phyloP scores from a whole-genome alignment of 1,139 yeast genomes.

The Candida sanyaensis region DNA sequence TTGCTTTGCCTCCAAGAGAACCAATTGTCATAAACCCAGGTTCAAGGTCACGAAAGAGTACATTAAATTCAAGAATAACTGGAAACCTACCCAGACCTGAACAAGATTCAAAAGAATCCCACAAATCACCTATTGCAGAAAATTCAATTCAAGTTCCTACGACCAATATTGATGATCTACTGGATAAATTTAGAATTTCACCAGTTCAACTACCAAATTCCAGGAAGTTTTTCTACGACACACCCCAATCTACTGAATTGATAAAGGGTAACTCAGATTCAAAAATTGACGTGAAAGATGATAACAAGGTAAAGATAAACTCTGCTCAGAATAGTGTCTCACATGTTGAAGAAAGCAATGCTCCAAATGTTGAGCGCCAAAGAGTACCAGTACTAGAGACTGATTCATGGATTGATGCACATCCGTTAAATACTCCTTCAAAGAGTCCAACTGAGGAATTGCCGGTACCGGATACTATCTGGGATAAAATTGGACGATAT shows the following conservation, averaged over 20 bases:
- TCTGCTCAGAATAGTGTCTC: too few species aligned
- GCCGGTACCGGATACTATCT: slow-evolving; percentile 3
- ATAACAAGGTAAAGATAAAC: neutral
- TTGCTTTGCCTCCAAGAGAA: slow-evolving; percentile 42
- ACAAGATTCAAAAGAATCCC: neutral
- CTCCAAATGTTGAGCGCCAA: too few species aligned
- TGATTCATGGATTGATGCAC: neutral
- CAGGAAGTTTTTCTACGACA: neutral
- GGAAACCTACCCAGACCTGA: neutral
- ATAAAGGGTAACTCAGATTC: neutral
- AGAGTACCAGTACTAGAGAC: neutral
- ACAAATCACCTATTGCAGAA: neutral
- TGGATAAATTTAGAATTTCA: slow-evolving; percentile 11
- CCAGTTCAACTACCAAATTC: slow-evolving; percentile 14
- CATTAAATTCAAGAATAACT: slow-evolving; percentile 8
- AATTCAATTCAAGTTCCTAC: neutral
- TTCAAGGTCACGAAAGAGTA: slow-evolving; percentile 9
- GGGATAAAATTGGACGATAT: slow-evolving; percentile 10
- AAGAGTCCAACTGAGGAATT: slow-evolving; percentile 1
- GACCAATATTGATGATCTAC: neutral
- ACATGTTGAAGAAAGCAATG: too few species aligned
- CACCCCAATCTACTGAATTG: neutral
- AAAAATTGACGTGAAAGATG: neutral
- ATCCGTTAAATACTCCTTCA: neutral
- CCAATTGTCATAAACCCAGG: slow-evolving; percentile 34